Evolutionary conservation across 495 filamentous ascomycete species (phyloP), one percentile per base, ranked within the genome.

Genomic region (Aspergillus steynii): DNA sequence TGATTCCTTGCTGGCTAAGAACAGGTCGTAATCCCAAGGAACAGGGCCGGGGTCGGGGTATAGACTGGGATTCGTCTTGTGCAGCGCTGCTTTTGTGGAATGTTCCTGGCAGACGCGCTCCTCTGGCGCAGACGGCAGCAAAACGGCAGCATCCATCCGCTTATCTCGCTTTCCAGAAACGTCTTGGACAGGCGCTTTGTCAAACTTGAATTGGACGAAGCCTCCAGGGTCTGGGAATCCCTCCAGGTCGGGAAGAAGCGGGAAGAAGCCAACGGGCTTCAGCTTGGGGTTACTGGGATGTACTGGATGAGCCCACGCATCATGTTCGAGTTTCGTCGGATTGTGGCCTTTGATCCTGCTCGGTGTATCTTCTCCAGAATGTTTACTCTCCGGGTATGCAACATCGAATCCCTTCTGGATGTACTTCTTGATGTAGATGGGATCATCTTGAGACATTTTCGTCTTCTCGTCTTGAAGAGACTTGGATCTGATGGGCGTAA

Each of bases 131-230:
- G 81, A 72, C 1, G 93, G 93, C 49, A 86, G 85, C 55, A 99
- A 80, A 48, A 99, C 74, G 60, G 86, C 90, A 45, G 88, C 84
- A 60, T 96, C 90, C 60, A 98, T 85, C 34, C 96, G 88, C 50
- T 81, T 80, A 70, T 98, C 95, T 70, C 94, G 93, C 64, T 76
- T 82, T 7, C 74, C 71, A 50, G 67, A 70, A 10, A 79, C 77
- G 20, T 82, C 71, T 37, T 81, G 74, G 7, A 92, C 82, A 0
- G 95, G 94, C 60, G 94, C 92, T 51, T 88, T 91, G 47, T 83
- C 80, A 76, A 97, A 97, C 63, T 98, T 97, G 74, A 93, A 85
- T 10, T 93, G 85, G 59, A 96, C 86, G 72, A 92, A 97, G 15
- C 88, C 87, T 57, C 91, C 91, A 29, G 86, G 87, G 70, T 97